phyloP scores from a whole-genome alignment of 305 asterid genomes.

The Fraxinus paxiana region DNA sequence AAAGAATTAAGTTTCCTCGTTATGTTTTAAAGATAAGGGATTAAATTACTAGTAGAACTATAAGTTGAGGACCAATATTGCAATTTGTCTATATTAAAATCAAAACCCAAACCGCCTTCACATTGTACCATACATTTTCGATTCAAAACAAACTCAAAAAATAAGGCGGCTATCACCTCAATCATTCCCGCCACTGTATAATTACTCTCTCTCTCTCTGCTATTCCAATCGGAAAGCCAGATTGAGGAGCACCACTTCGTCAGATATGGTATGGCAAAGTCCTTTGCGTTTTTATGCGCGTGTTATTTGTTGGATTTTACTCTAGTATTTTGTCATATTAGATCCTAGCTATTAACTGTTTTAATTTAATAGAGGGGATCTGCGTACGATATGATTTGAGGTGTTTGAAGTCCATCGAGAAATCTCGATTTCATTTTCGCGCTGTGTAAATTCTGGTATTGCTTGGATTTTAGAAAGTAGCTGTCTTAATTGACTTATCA shows the following conservation, averaged over 20 bases:
- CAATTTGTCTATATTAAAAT: background rate
- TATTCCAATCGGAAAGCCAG: background rate
- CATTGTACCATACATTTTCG: background rate
- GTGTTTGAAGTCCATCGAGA: conserved; percentile 1
- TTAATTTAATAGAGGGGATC: background rate
- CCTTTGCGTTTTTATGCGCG: background rate
- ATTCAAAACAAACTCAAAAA: conserved; percentile 33
- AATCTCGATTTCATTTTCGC: background rate
- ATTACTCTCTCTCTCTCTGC: background rate
- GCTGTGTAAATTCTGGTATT: background rate
- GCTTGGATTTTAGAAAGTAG: background rate
- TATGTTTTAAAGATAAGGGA: background rate
- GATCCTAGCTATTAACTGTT: background rate
- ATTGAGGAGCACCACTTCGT: conserved; percentile 7
- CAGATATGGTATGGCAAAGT: conserved; percentile 17
- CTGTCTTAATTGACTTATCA: background rate
- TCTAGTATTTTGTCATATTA: background rate
- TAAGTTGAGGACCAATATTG: background rate
- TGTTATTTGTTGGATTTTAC: background rate
- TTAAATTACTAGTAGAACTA: background rate
- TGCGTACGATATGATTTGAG: background rate
- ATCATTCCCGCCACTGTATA: conserved; percentile 36
- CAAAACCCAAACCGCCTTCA: background rate
- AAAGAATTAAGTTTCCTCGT: background rate
- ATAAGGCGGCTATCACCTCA: conserved; percentile 36